These are phyloP conservation scores for Penstemon davidsonii DNA, from an alignment of 257 asterid genomes.

Conservation along the genomic window DNA sequence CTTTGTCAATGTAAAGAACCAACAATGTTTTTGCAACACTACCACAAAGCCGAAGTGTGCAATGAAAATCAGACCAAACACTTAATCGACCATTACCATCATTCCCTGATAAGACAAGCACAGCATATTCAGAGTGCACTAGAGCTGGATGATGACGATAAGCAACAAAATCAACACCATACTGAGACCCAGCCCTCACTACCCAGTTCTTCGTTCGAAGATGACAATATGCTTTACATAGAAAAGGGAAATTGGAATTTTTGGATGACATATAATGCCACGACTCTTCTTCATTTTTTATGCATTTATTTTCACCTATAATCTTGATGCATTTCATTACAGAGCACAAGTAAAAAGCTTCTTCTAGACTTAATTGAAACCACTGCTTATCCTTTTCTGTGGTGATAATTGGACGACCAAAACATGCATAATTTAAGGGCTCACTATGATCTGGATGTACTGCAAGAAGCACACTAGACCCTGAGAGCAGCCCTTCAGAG, in stretches of 20 bases:
- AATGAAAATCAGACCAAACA: constrained; percentile 83
- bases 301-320: constrained; percentile 38
- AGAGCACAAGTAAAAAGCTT: constrained; percentile 62
- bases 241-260: constrained; percentile 37
- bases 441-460: constrained; percentile 54
- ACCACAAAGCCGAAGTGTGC: constrained; percentile 81
- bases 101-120: constrained; percentile 44
- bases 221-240: constrained; percentile 63
- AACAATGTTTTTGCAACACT: constrained; percentile 81
- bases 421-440: constrained; percentile 59
- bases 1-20: constrained; percentile 41
- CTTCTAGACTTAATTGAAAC: constrained; percentile 70
- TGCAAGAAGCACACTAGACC: constrained; percentile 51
- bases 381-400: constrained; percentile 59
- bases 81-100: constrained; percentile 50
- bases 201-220: constrained; percentile 87
- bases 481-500: constrained; percentile 58
- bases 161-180: constrained; percentile 80
- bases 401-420: constrained; percentile 57
- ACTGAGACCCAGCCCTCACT: constrained; percentile 64
- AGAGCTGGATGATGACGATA: constrained; percentile 80
- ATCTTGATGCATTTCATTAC: constrained; percentile 57
- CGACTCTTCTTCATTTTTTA: constrained; percentile 41
- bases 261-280: constrained; percentile 50
- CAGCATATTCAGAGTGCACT: constrained; percentile 87